These are phyloP conservation scores for Candida gigantensis DNA, from an alignment of 1,139 yeast species.

Conservation along the genomic window DNA sequence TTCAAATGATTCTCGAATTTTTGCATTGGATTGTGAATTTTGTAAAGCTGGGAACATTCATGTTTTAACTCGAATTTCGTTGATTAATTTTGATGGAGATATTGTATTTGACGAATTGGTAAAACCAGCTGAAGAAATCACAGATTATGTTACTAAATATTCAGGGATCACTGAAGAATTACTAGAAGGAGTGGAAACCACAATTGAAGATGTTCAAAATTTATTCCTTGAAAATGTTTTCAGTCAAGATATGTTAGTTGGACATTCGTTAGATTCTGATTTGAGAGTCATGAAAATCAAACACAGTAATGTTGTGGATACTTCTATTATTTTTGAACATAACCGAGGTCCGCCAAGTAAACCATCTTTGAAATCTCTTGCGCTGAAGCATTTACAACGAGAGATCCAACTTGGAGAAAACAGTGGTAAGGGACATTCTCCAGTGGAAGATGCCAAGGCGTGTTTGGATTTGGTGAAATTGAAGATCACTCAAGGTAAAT, in stretches of 20 bases:
- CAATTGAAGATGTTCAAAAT: constrained; percentile 66
- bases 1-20: constrained; percentile 46
- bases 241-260: constrained; percentile 58
- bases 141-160: constrained; percentile 76
- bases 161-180: constrained; percentile 84
- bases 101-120: constrained; percentile 73
- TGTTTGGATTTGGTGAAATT: constrained; percentile 75
- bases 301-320: constrained; percentile 70
- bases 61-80: constrained; percentile 76
- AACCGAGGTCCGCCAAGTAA: constrained; percentile 76
- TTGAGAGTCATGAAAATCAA: constrained; percentile 57
- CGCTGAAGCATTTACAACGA: constrained; percentile 53
- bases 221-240: constrained; percentile 45
- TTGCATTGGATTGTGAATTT: constrained; percentile 94
- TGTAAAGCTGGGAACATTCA: constrained; percentile 62
- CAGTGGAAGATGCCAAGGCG: constrained; percentile 81
- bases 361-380: constrained; percentile 73
- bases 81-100: constrained; percentile 62
- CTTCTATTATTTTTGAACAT: constrained; percentile 68
- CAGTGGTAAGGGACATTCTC: constrained; percentile 71
- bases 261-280: constrained; percentile 76
- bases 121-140: constrained; percentile 70
- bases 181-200: constrained; percentile 62
- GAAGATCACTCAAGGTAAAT: constrained; percentile 65
- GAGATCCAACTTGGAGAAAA: constrained; percentile 61